phyloP scores from a whole-genome alignment of 441 rosid species.

The Jatropha podagrica region DNA sequence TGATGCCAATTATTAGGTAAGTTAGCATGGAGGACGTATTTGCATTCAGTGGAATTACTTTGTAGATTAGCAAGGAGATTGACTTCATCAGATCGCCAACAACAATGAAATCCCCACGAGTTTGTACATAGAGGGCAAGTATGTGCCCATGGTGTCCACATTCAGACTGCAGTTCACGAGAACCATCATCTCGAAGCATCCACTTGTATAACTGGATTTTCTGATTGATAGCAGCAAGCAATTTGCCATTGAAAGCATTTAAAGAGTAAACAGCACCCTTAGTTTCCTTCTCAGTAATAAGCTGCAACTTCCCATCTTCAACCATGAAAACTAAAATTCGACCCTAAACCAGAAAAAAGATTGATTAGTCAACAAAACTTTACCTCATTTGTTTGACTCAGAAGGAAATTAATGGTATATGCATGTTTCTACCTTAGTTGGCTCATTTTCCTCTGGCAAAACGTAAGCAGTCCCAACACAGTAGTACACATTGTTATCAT shows the following conservation, averaged over 20 bases:
- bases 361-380: background rate
- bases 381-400: background rate
- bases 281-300: slow-evolving; percentile 92
- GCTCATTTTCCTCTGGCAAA: slow-evolving; percentile 93
- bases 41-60: slow-evolving; percentile 37
- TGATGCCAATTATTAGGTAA: background rate
- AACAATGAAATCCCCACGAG: slow-evolving; percentile 98
- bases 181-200: slow-evolving; percentile 96
- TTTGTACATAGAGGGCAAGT: slow-evolving; percentile 94
- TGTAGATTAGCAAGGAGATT: slow-evolving; percentile 85
- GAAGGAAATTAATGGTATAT: background rate
- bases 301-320: slow-evolving; percentile 88
- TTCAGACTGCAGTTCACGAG: slow-evolving; percentile 89
- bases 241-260: slow-evolving; percentile 90
- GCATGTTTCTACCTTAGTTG: slow-evolving; percentile 61
- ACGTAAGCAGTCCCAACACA: slow-evolving; percentile 99
- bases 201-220: slow-evolving; percentile 94
- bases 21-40: background rate
- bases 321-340: slow-evolving; percentile 86
- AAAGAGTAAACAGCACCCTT: slow-evolving; percentile 92
- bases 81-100: slow-evolving; percentile 99
- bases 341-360: slow-evolving; percentile 43
- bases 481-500: slow-evolving; percentile 78
- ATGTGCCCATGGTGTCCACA: slow-evolving; percentile 99
- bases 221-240: slow-evolving; percentile 94